Percentiles rank a stretch among this genome's conserved stretches.
Conservation (phyloP, 2,329 filamentous ascomycete genomes). For the Cordyceps farinosa region DNA sequence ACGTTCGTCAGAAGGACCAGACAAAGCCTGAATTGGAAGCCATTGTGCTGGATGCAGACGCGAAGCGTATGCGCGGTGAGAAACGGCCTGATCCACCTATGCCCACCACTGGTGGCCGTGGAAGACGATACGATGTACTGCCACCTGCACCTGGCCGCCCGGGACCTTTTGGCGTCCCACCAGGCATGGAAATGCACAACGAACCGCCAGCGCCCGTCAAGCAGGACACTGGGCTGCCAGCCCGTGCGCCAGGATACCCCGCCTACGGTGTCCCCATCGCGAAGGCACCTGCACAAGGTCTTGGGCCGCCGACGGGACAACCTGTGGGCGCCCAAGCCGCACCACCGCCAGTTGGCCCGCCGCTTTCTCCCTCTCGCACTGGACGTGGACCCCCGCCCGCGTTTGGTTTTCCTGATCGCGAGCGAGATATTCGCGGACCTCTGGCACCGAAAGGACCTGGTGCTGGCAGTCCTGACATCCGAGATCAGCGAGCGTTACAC, state of each 20-base stretch:
- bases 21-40: constrained; percentile 56
- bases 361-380: constrained; percentile 47
- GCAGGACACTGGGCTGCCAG: constrained; percentile 37
- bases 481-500: constrained; percentile 33
- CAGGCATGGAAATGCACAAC: constrained; percentile 40
- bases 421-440: constrained; percentile 36
- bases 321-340: constrained; percentile 22
- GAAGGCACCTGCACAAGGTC: constrained; percentile 35
- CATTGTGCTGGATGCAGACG: constrained; percentile 58
- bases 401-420: constrained; percentile 46
- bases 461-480: constrained; percentile 32
- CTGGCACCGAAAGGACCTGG: constrained; percentile 38
- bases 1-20: constrained; percentile 58
- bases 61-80: constrained; percentile 53
- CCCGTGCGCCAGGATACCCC: constrained; percentile 37
- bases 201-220: constrained; percentile 42
- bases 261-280: constrained; percentile 47
- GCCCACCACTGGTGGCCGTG: constrained; percentile 47
- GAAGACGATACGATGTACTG: constrained; percentile 47
- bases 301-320: constrained; percentile 23
- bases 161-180: constrained; percentile 46
- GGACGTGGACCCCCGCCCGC: constrained; percentile 40
- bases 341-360: constrained; percentile 36
- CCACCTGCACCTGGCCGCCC: constrained; percentile 31
- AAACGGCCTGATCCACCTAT: constrained; percentile 57